A percentile compares a stretch with the other conserved stretches of the same genome.
Evolutionary conservation across 2,329 filamentous ascomycete species (phyloP).

Genomic region (Didymellaceae sp.): DNA sequence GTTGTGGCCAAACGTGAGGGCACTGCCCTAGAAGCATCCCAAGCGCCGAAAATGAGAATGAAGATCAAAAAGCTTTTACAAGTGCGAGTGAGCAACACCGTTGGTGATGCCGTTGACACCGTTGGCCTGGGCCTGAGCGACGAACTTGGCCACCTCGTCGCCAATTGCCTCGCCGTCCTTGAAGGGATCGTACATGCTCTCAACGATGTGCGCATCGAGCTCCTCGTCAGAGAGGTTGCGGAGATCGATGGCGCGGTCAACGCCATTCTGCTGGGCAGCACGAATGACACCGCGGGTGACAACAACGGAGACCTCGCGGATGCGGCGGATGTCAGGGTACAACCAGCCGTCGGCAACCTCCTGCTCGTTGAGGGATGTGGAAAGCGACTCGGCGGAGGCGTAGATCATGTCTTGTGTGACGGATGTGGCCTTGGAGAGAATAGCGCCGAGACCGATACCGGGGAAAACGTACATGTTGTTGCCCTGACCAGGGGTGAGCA

Average conservation of each 20-base stretch:
- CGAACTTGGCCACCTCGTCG: slow-evolving; percentile 45
- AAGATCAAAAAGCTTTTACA: slow-evolving; percentile 33
- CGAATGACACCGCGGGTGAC: slow-evolving; percentile 95
- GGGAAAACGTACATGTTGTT: slow-evolving; percentile 97
- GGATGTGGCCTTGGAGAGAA: slow-evolving; percentile 83
- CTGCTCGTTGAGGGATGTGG: slow-evolving; percentile 77
- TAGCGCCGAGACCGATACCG: slow-evolving; percentile 90
- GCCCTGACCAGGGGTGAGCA: slow-evolving; percentile 61
- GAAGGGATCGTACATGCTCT: slow-evolving; percentile 60
- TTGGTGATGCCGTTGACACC: slow-evolving; percentile 36
- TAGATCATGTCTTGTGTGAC: slow-evolving; percentile 98
- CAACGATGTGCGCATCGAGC: slow-evolving; percentile 70
- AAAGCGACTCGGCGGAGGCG: slow-evolving; percentile 82
- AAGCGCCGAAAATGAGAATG: slow-evolving; percentile 22
- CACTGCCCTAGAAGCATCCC: slow-evolving; percentile 19
- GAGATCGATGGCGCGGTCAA: slow-evolving; percentile 63
- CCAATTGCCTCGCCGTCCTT: slow-evolving; percentile 52
- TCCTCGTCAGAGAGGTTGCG: slow-evolving; percentile 71
- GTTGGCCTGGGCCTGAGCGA: slow-evolving; percentile 33
- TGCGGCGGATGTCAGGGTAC: slow-evolving; percentile 89
- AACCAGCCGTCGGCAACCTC: slow-evolving; percentile 85
- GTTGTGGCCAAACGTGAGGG: slow-evolving; percentile 16
- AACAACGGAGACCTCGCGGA: slow-evolving; percentile 84
- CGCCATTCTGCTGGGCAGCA: slow-evolving; percentile 79
- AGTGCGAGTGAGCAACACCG: slow-evolving; percentile 43